Base-by-base conservation (phyloP, 139 green algal genomes). In the Pleodorina starrii region DNA sequence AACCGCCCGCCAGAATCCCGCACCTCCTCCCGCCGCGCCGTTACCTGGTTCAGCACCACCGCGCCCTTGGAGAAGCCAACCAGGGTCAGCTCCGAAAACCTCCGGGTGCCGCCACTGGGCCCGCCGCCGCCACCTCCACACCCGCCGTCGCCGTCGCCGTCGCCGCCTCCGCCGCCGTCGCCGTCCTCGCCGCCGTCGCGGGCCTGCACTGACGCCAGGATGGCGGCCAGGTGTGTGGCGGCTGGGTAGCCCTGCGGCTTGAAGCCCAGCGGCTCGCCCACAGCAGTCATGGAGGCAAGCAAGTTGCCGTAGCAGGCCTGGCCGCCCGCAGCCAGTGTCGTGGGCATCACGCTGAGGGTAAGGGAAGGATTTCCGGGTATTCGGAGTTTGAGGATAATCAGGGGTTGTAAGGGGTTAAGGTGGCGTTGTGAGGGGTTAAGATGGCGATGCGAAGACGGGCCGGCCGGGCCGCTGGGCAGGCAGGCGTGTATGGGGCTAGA, bases 11-110 rank as follows among this genome's bases (percentile, higher is more conserved):
- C n/a, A n/a, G n/a, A n/a, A n/a, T n/a, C n/a, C n/a, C n/a, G n/a
- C n/a, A n/a, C n/a, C 27, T 89, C 78, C 36, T 89, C 84, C 9
- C 29, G n/a, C 84, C 38, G 54, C 14, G 51, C 25, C 46, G 59
- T 42, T 59, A 90, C 86, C 86, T 90, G 86, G 48, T 90, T 90
- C 4, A 90, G 7, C 40, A 90, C 86, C 42, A 90, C 86, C 19
- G 74, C 75, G 0, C 59, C 74, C 57, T 90, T 90, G 35, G 75
- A 87, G 74, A 90, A 90, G 44, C 57, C 74, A 21, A 90, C 66
- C 32, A 90, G 63, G 36, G 38, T 16, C 42, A 85, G 21, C 12
- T 16, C 60, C 12, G 25, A 21, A 27, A 66, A 25, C 29, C 40
- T 23, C 1, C 54, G 9, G 12, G 27, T 1, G 12, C 21, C 46